Base-by-base conservation (phyloP, 2,329 filamentous ascomycete species). In the Huntiella savannae region DNA sequence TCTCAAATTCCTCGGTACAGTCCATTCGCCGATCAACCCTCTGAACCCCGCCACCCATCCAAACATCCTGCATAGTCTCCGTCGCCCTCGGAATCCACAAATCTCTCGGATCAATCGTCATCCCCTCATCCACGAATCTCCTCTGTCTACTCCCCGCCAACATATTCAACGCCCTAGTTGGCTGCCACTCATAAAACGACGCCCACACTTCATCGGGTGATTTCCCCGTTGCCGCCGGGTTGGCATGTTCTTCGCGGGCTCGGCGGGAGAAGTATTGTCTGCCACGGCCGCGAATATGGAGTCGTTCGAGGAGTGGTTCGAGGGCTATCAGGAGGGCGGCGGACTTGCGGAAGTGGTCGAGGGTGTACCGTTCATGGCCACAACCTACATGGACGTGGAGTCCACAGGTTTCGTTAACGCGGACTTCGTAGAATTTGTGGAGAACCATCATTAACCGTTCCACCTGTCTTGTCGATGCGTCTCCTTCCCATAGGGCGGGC, bases 351-450 rank as follows among this genome's bases (percentile, higher is more conserved):
- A 59, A 19, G 0, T 54, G 53, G 8, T 53, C 50, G 7, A 57
- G 40, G 11, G 57, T 52, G 43, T 63, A 57, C 42, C 52, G 54
- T n/a, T 53, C 48, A 11, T 33, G 46, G 0, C 62, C 62, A 41
- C 58, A 58, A 4, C 60, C 62, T 3, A 64, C 53, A 41, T 64
- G 60, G 11, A 64, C 58, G 43, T 62, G 60, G 15, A 64, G 52
- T 6, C 60, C 60, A 22, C 58, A 60, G 1, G 54, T 52, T 0
- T 50, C 32, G 45, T 64, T 64, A 10, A 62, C 52, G 2, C 59
- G 55, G 12, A 58, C 45, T 12, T 59, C 55, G 39, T 59, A 57
- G 1, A 50, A 53, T 4, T 50, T 52, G 2, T 56, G 62, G 4
- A 64, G 44, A 4, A 60, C 35, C 22, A 58, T 55, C 5, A 63